Percentiles rank a stretch among this genome's conserved stretches.
Evolutionary conservation across 2,329 filamentous ascomycete species (phyloP).

Genomic region (Blumeriella jaapii): DNA sequence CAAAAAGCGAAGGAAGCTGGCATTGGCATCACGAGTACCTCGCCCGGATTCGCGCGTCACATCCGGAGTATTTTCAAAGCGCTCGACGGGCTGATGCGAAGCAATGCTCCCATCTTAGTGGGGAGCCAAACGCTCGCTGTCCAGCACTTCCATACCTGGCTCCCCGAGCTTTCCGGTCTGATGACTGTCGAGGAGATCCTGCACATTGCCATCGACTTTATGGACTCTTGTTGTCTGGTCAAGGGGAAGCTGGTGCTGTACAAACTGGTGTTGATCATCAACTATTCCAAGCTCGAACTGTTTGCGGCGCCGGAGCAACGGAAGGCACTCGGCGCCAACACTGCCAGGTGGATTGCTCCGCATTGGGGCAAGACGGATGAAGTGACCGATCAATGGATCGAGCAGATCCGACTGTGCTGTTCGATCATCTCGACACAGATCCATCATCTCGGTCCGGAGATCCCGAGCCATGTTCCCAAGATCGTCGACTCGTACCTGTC

Average conservation of each 20-base stretch:
- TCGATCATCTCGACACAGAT: slow-evolving; percentile 83
- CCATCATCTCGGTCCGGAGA: slow-evolving; percentile 64
- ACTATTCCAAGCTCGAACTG: slow-evolving; percentile 72
- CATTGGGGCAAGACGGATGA: slow-evolving; percentile 75
- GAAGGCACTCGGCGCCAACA: slow-evolving; percentile 65
- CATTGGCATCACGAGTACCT: slow-evolving; percentile 70
- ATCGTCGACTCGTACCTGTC: slow-evolving; percentile 81
- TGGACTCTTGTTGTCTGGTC: slow-evolving; percentile 78
- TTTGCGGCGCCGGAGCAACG: slow-evolving; percentile 72
- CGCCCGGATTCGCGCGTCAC: slow-evolving; percentile 66
- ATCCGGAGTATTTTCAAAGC: slow-evolving; percentile 81
- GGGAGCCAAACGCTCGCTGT: slow-evolving; percentile 92
- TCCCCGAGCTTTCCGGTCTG: slow-evolving; percentile 75
- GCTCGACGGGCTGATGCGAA: slow-evolving; percentile 81
- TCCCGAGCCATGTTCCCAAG: slow-evolving; percentile 82
- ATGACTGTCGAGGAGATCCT: slow-evolving; percentile 76
- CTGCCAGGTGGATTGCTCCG: slow-evolving; percentile 79
- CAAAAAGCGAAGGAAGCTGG: slow-evolving; percentile 81
- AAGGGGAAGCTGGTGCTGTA: slow-evolving; percentile 88
- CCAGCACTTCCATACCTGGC: slow-evolving; percentile 93
- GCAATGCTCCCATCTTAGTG: slow-evolving; percentile 70
- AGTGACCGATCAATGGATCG: slow-evolving; percentile 76
- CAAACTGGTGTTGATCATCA: slow-evolving; percentile 84
- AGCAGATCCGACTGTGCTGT: slow-evolving; percentile 87
- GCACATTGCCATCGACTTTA: slow-evolving; percentile 83